A percentile compares a stretch with the other conserved stretches of the same genome.
These are phyloP conservation scores for Diaporthe batatas DNA, from an alignment of 2,329 filamentous ascomycete genomes.

Conservation along the genomic window DNA sequence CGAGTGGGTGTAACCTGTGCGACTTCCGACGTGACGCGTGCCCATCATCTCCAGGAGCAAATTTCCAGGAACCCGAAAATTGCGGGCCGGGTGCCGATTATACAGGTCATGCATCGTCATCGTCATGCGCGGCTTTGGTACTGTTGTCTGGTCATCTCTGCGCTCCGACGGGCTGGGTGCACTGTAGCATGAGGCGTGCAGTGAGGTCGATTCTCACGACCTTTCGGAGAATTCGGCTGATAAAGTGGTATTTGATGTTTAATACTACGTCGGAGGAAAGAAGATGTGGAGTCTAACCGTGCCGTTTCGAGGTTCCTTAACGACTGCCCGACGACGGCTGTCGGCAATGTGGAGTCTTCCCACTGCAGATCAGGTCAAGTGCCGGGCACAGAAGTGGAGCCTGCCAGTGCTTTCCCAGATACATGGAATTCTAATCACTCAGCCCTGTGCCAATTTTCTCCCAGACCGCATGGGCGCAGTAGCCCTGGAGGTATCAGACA, in stretches of 20 bases:
- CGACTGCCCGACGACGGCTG: constrained; percentile 17
- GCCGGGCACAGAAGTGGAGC: constrained; percentile 3
- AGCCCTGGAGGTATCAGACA: no score
- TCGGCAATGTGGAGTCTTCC: neutral
- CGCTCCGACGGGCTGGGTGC: neutral
- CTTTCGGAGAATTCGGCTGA: neutral
- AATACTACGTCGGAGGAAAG: neutral
- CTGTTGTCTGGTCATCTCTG: neutral
- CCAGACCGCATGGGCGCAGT: neutral
- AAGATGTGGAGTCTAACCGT: neutral
- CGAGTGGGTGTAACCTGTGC: constrained; percentile 4
- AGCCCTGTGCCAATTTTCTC: neutral
- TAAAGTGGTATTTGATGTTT: neutral
- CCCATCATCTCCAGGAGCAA: constrained; percentile 29
- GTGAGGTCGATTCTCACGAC: no score
- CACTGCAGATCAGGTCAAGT: constrained; percentile 26
- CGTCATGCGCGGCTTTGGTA: constrained; percentile 21
- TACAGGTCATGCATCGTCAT: constrained; percentile 23
- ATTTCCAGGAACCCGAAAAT: constrained; percentile 14
- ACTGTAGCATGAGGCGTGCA: neutral
- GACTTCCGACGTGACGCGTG: constrained; percentile 27
- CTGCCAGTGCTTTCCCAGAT: neutral
- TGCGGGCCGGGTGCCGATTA: constrained; percentile 4
- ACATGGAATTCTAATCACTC: neutral
- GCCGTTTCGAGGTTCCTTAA: constrained; percentile 22